These are phyloP conservation scores for Castanopsis chinensis DNA, from an alignment of 306 rosid genomes.

Conservation along the genomic window DNA sequence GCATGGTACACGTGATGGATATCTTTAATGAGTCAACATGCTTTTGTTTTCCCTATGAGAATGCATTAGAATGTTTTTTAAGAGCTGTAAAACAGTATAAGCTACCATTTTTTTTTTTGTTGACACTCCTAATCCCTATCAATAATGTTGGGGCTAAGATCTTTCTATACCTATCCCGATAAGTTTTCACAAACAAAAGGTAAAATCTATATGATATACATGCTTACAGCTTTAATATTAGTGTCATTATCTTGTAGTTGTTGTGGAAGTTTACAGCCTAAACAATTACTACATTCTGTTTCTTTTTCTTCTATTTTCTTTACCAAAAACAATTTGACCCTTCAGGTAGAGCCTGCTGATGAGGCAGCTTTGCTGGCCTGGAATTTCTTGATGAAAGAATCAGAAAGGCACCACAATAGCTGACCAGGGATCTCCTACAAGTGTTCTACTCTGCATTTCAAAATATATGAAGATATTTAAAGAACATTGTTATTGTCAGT, in stretches of 20 bases:
- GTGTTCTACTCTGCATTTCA: neutral
- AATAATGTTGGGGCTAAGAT: neutral
- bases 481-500: neutral
- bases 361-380: constrained; percentile 94
- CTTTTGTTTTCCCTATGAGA: neutral
- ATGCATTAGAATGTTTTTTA: neutral
- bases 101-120: neutral
- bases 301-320: neutral
- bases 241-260: neutral
- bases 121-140: neutral
- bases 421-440: constrained; percentile 16
- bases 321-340: neutral
- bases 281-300: neutral
- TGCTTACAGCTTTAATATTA: neutral
- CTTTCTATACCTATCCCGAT: neutral
- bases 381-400: constrained; percentile 70
- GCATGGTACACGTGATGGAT: too few species aligned
- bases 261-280: neutral
- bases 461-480: neutral
- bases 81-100: neutral
- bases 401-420: constrained; percentile 34
- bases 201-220: neutral
- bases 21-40: too few species aligned
- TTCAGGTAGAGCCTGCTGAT: constrained; percentile 89
- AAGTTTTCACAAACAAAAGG: neutral